Base-by-base conservation (phyloP, 2,329 filamentous ascomycete genomes). In the Talaromyces albobiverticillius region DNA sequence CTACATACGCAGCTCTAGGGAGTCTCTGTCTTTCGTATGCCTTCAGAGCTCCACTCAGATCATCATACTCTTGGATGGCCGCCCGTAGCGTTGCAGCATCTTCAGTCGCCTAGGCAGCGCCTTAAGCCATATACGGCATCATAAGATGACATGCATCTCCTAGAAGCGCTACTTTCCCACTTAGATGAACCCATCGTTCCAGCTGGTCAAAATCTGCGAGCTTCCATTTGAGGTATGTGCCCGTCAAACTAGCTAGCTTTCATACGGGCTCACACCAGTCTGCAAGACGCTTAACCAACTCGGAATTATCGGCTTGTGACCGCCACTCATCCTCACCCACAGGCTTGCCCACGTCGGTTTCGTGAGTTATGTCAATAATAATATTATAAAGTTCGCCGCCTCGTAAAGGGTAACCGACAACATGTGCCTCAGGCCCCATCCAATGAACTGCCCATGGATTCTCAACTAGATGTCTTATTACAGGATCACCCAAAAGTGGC, bases 31-130 rank as follows among this genome's bases (percentile, higher is more conserved):
- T 62, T 46, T 81, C 69, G 59, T 84, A 85, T 1, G 79, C 70
- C 2, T 66, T 62, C 0, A 85, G 72, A 0, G 77, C 66, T 49
- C 69, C 68, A 25, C 61, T 59, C 64, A 70, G 77, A 64, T 87
- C 86, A 0, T 87, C 53, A 0, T 87, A 65, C 0, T 82, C 82
- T 43, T 11, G 20, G 3, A 29, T 8, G 3, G 22, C 22, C 3
- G 53, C 18, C 46, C 46, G 18, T 25, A 16, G 2, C 82, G 79
- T 7, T 0, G 80, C 82, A 2, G 80, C 84, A 61, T 87, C 85
- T 66, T 88, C 85, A 48, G 86, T 84, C 8, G 83, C 83, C 76
- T 85, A 84, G 13, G 84, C 83, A 13, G 84, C 84, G 40, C 85
- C 85, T 69, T 87, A 83, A 46, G 79, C 82, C 8, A 86, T 76